Base-by-base conservation (phyloP, 2,329 filamentous ascomycete species). In the Berkeleyomyces rouxiae region DNA sequence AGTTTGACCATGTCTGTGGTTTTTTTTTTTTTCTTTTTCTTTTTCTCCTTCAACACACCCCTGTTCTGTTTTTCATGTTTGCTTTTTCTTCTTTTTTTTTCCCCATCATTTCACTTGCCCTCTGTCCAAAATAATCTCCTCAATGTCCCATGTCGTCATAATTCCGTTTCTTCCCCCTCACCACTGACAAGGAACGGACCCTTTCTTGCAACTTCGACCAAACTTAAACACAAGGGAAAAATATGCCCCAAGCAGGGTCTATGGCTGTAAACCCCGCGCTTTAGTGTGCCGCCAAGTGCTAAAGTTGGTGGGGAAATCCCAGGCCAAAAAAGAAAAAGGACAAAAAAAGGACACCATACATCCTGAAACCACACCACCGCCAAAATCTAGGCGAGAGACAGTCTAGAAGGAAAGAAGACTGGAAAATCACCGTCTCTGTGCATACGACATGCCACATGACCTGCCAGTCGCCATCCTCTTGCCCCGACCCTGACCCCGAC, bases 241-340 rank as follows among this genome's bases (percentile, higher is more conserved):
- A 53, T 11, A 37, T 23, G 13, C 36, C 49, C 31, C 49, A 13
- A 53, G 37, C 49, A 53, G 49, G 49, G 49, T 53, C 49, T 13
- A 53, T 53, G 49, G 49, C 49, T 53, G 49, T 53, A 53, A 53
- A 53, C 49, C 49, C 49, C 49, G 49, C 49, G 49, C 49, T 53
- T 53, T 53, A 53, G 49, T 53, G 49, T 53, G 49, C 31, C 49
- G 49, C 49, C 49, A 53, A 53, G 49, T 53, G 49, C n/a, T 37
- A 53, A 53, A n/a, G n/a, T 53, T 53, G 37, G 49, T 53, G 49
- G 49, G 49, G 49, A 53, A 53, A 36, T 33, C 7, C 11, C 36
- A 58, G 23, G 37, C 55, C 36, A 31, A 11, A 3, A 58, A 58
- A 58, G 23, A 9, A 43, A 58, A 43, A 55, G 33, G 13, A 23